Percentiles rank a stretch among this genome's conserved stretches.
Conservation (phyloP, 2,329 filamentous ascomycete genomes). For the Calcarisporium arbuscula region DNA sequence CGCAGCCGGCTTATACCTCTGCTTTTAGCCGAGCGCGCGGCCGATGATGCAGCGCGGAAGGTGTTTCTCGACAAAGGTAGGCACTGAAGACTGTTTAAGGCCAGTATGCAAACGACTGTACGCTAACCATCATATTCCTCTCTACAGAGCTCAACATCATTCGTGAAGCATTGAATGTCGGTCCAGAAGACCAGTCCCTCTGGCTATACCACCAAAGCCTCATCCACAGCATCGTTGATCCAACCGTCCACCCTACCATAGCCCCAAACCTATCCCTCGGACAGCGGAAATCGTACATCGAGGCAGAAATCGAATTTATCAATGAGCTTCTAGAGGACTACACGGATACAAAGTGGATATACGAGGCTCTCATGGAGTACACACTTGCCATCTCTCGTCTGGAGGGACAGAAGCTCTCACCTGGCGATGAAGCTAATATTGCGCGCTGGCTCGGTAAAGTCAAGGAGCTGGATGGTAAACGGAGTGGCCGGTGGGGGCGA, state of each 20-base stretch:
- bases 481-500: conserved; percentile 63
- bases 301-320: conserved; percentile 67
- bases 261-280: conserved; percentile 53
- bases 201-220: conserved; percentile 97
- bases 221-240: conserved; percentile 59
- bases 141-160: conserved; percentile 64
- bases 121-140: conserved; percentile 1
- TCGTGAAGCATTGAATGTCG: conserved; percentile 73
- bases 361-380: conserved; percentile 77
- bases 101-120: neutral
- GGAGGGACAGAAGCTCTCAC: conserved; percentile 33
- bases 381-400: conserved; percentile 53
- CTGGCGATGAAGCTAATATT: conserved; percentile 39
- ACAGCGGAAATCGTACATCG: conserved; percentile 61
- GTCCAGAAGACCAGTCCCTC: conserved; percentile 88
- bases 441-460: conserved; percentile 57
- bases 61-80: conserved; percentile 66
- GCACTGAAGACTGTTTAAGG: conserved; percentile 5
- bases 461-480: conserved; percentile 65
- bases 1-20: conserved; percentile 76
- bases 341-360: conserved; percentile 68
- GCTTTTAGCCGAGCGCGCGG: conserved; percentile 64
- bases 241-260: conserved; percentile 48
- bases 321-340: conserved; percentile 58
- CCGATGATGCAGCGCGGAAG: conserved; percentile 55